Percentiles rank a stretch among this genome's conserved stretches.
phyloP scores from a whole-genome alignment of 352 stramenopile genomes.

The Phytophthora podocarpi region DNA sequence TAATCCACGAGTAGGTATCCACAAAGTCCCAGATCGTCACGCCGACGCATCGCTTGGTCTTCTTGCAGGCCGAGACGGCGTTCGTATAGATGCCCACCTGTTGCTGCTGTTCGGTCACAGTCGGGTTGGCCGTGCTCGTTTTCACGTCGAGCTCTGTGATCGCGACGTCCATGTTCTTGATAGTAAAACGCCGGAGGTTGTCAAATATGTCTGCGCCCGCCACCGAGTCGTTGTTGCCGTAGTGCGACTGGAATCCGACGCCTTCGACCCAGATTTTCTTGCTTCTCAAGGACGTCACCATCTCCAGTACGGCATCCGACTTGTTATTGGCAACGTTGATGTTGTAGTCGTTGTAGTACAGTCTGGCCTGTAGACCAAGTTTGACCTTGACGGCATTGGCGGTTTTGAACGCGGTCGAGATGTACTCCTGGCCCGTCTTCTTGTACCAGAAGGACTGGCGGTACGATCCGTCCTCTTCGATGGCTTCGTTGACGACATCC shows the following conservation, averaged over 20 bases:
- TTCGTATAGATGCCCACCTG: constrained; percentile 35
- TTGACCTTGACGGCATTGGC: constrained; percentile 37
- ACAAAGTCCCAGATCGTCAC: constrained; percentile 36
- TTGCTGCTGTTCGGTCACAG: constrained; percentile 28
- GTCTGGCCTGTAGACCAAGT: constrained; percentile 18
- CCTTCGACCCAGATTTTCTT: constrained; percentile 33
- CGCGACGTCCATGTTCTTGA: constrained; percentile 31
- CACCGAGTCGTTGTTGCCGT: constrained; percentile 26
- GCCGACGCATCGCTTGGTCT: constrained; percentile 27
- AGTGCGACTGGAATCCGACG: constrained; percentile 38
- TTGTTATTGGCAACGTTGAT: constrained; percentile 41
- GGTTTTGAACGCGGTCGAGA: constrained; percentile 32
- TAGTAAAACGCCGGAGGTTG: constrained; percentile 36
- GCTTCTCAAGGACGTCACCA: constrained; percentile 22
- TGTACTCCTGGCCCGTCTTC: constrained; percentile 41
- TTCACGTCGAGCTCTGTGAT: constrained; percentile 39
- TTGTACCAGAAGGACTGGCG: constrained; percentile 45
- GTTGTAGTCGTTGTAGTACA: constrained; percentile 39
- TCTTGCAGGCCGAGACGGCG: constrained; percentile 38
- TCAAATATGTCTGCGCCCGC: constrained; percentile 28
- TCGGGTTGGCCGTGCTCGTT: constrained; percentile 28
- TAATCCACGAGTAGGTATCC: constrained; percentile 33
- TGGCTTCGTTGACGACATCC: constrained; percentile 34
- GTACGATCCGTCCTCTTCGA: constrained; percentile 36
- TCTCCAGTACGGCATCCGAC: constrained; percentile 32